Base-by-base conservation (phyloP, 73 alveolate genomes). In the Paramecium bursaria region DNA sequence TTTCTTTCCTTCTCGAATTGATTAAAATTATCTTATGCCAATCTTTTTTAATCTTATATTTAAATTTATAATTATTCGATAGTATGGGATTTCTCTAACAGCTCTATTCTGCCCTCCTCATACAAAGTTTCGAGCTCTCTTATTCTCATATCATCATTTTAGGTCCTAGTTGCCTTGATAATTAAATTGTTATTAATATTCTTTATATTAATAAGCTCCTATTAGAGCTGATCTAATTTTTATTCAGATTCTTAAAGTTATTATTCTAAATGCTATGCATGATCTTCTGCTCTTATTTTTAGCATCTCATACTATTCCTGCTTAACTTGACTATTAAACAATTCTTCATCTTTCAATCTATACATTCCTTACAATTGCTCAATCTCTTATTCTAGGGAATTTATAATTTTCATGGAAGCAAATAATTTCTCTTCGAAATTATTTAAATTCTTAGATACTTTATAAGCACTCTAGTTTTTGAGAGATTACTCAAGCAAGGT, bases 391-490 rank as follows among this genome's bases (percentile, higher is more conserved):
- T 67, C 15, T 1, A 67, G 82, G 1, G 82, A 67, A 42, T 67
- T 67, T 2, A 67, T 67, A 31, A 67, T 57, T 39, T 67, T 67
- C 82, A 67, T 67, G 11, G 33, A 67, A 1, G 44, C 82, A 67
- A 39, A 67, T 19, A 67, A 67, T 67, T 67, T 67, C 55, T 67
- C 82, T 42, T 67, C 82, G 21, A 67, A 67, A 42, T 67, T 67
- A 42, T 67, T 57, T 57, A 67, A 39, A 35, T 67, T 11, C 0
- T 21, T 47, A 67, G 82, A 53, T 57, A 67, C 44, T 19, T 67
- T 67, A 15, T 67, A 42, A 0, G 82, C 82, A 21, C 60, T 57
- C 13, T 67, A 67, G 27, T 67, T 67, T 15, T 57, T 31, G 15
- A 67, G 22, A 0, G 82, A 53, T 67, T 67, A 67, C 14, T 67